These are phyloP conservation scores for Thoreauomyces humboldtii DNA, from an alignment of 192 early-diverging fungal species.

Conservation along the genomic window DNA sequence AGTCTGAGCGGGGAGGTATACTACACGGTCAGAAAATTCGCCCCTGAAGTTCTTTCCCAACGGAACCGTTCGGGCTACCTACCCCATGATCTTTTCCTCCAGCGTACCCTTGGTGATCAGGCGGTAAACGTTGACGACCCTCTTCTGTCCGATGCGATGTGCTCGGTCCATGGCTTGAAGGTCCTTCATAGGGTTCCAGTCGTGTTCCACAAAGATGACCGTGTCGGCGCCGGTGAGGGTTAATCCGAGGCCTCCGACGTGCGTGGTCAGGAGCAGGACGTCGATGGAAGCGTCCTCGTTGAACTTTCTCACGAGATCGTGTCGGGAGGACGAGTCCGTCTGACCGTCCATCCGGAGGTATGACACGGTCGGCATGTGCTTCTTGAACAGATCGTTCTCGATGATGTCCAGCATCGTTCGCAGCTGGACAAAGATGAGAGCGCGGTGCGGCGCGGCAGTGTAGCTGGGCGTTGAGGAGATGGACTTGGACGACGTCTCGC, in stretches of 20 bases:
- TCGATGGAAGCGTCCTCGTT: conserved; percentile 96
- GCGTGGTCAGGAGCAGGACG: conserved; percentile 90
- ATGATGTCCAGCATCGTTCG: conserved; percentile 97
- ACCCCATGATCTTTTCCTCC: conserved; percentile 99
- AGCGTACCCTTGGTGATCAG: conserved; percentile 95
- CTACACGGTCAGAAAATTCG: neutral
- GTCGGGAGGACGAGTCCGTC: conserved; percentile 76
- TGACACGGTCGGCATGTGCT: conserved; percentile 81
- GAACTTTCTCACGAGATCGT: conserved; percentile 90
- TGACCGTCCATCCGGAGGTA: conserved; percentile 94
- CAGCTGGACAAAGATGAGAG: conserved; percentile 94
- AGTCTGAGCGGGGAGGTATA: conserved; percentile 44
- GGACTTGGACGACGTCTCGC: too few relatives aligned
- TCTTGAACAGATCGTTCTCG: conserved; percentile 83
- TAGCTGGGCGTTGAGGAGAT: conserved; percentile 40
- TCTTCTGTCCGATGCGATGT: conserved; percentile 96
- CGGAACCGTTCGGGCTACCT: conserved; percentile 23
- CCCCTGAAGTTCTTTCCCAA: neutral
- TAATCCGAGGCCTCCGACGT: conserved; percentile 94
- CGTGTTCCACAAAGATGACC: conserved; percentile 98
- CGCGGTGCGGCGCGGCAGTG: conserved; percentile 81
- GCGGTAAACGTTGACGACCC: conserved; percentile 97
- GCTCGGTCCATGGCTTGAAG: conserved; percentile 99
- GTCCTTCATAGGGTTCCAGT: conserved; percentile 99
- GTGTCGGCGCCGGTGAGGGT: conserved; percentile 99